These are phyloP conservation scores for Aurantiochytrium sp. DNA, from an alignment of 108 stramenopile species.

Conservation along the genomic window DNA sequence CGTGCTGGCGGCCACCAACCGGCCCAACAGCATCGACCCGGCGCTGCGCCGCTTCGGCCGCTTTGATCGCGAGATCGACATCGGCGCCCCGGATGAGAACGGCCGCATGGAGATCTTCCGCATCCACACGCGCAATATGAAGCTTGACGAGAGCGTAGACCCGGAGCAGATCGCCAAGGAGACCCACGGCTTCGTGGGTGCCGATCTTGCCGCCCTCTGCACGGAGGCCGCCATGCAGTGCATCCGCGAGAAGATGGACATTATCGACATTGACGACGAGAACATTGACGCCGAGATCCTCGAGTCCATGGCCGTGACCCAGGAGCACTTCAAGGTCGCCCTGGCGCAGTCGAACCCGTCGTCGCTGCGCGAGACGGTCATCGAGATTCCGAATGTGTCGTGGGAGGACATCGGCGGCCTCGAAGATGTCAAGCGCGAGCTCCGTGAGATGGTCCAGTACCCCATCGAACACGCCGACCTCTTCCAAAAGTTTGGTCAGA, in stretches of 20 bases:
- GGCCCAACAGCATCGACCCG: slow-evolving; percentile 89
- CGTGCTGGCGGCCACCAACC: slow-evolving; percentile 97
- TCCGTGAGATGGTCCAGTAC: slow-evolving; percentile 99
- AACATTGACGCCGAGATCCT: slow-evolving; percentile 98
- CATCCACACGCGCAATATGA: slow-evolving; percentile 99
- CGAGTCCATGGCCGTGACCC: slow-evolving; percentile 94
- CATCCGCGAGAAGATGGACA: slow-evolving; percentile 99
- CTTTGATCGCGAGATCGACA: slow-evolving; percentile 99
- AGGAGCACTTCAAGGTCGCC: slow-evolving; percentile 98
- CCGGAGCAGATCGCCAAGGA: slow-evolving; percentile 90
- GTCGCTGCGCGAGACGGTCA: slow-evolving; percentile 94
- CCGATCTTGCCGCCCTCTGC: slow-evolving; percentile 99
- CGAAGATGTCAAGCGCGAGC: slow-evolving; percentile 95
- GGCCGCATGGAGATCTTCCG: slow-evolving; percentile 98
- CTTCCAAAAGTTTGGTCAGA: slow-evolving; percentile 98
- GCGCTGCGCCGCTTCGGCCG: slow-evolving; percentile 97
- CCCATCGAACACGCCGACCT: slow-evolving; percentile 99
- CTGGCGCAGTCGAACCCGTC: slow-evolving; percentile 92
- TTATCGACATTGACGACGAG: slow-evolving; percentile 99
- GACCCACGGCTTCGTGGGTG: slow-evolving; percentile 98
- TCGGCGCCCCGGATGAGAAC: slow-evolving; percentile 98
- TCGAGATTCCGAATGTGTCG: slow-evolving; percentile 94
- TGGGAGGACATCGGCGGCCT: slow-evolving; percentile 99
- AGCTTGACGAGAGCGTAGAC: slow-evolving; percentile 98
- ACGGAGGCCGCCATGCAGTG: slow-evolving; percentile 99